phyloP scores from a whole-genome alignment of 2,329 filamentous ascomycete genomes.

The Diaporthe sp. region DNA sequence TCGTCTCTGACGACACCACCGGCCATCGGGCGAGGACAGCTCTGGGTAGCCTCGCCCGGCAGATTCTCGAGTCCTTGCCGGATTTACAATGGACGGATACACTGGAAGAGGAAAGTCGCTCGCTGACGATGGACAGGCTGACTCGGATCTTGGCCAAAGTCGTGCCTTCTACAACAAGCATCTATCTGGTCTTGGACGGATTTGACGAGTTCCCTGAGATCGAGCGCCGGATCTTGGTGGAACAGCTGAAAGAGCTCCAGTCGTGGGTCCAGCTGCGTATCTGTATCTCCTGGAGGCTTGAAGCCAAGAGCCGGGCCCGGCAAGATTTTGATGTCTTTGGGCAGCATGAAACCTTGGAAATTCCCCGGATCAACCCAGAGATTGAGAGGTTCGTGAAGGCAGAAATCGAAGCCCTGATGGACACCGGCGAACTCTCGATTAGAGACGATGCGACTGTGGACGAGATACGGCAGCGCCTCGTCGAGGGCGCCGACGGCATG shows the following conservation, averaged over 20 bases:
- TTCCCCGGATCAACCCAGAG: neutral
- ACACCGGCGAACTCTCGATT: neutral
- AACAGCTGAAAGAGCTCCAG: conserved; percentile 12
- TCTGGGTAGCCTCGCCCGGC: neutral
- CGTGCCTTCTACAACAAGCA: neutral
- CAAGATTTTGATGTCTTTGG: neutral
- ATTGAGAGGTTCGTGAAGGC: neutral
- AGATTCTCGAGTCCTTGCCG: conserved; percentile 5
- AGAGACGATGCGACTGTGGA: neutral
- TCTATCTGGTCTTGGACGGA: neutral
- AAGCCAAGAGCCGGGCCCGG: conserved; percentile 1
- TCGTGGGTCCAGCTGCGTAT: conserved; percentile 11
- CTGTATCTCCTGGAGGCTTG: conserved; percentile 14
- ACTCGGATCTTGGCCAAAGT: neutral
- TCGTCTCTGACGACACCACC: neutral
- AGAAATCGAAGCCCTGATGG: neutral
- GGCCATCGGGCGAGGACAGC: neutral
- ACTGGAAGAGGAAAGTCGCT: neutral
- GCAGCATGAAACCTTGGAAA: neutral
- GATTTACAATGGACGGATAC: neutral
- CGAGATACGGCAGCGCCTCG: conserved; percentile 3
- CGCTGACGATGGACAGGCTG: neutral
- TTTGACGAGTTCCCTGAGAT: neutral
- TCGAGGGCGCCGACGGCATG: conserved; percentile 3
- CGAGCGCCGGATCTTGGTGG: neutral